These are phyloP conservation scores for Conticribra weissflogii DNA, from an alignment of 108 stramenopile species.

Conservation along the genomic window DNA sequence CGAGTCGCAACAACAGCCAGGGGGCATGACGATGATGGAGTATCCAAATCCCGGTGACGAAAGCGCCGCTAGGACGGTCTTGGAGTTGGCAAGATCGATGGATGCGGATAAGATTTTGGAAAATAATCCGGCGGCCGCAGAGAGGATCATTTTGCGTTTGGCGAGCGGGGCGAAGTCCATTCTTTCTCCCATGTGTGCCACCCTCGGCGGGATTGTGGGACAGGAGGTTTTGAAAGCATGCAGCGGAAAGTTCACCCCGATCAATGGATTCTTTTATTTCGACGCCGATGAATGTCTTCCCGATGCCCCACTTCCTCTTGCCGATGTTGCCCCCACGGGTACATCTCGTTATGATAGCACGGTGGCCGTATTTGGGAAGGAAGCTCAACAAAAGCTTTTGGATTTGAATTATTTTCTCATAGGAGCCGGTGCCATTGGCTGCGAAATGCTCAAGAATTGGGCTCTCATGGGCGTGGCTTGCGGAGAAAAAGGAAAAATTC, in stretches of 20 bases:
- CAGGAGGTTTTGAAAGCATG: constrained; percentile 99
- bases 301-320: constrained; percentile 66
- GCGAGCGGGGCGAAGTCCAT: constrained; percentile 85
- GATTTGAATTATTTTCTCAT: constrained; percentile 92
- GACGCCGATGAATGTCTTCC: constrained; percentile 96
- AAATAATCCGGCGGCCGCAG: constrained; percentile 44
- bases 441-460: constrained; percentile 99
- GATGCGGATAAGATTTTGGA: constrained; percentile 52
- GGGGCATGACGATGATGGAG: constrained; percentile 65
- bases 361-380: constrained; percentile 84
- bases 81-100: constrained; percentile 68
- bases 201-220: constrained; percentile 97
- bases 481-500: constrained; percentile 77
- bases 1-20: too few relatives aligned
- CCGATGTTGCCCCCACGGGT: constrained; percentile 66
- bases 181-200: constrained; percentile 95
- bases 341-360: constrained; percentile 81
- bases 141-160: constrained; percentile 73
- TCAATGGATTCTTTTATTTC: constrained; percentile 96
- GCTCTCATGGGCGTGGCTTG: constrained; percentile 98
- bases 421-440: constrained; percentile 99
- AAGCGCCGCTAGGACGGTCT: constrained; percentile 70
- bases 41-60: constrained; percentile 86
- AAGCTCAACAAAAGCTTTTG: constrained; percentile 75
- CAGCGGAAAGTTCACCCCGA: constrained; percentile 97